phyloP scores from a whole-genome alignment of 176 grass and related monocot genomes.

The Saccharum officinarum region DNA sequence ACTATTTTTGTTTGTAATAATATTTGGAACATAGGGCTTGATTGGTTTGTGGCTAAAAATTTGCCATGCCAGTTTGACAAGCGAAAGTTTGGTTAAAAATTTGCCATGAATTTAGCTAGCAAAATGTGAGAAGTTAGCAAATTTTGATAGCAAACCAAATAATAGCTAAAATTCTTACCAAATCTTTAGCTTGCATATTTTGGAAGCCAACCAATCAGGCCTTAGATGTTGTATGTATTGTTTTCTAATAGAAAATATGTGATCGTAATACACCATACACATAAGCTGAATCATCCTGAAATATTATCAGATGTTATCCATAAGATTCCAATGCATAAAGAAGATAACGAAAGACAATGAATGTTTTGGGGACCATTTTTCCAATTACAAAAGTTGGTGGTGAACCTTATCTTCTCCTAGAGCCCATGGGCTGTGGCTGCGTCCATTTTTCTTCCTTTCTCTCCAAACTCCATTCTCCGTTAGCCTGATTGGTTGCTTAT shows the following conservation, averaged over 20 bases:
- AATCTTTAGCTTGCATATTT: too few relatives aligned
- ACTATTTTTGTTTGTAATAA: background rate
- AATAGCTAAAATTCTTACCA: too few relatives aligned
- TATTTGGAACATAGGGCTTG: background rate
- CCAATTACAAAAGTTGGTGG: background rate
- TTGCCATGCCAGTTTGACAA: too few relatives aligned
- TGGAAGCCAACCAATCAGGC: too few relatives aligned
- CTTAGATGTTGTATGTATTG: background rate
- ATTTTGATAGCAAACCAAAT: too few relatives aligned
- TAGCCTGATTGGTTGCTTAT: background rate
- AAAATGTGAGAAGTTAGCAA: too few relatives aligned
- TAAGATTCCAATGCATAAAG: background rate
- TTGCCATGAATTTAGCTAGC: too few relatives aligned
- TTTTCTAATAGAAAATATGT: background rate
- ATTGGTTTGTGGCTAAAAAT: too few relatives aligned
- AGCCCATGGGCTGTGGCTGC: background rate
- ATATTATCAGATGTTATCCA: background rate
- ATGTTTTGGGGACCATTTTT: background rate
- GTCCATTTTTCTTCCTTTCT: background rate
- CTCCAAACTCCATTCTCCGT: background rate
- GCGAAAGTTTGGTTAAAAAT: too few relatives aligned
- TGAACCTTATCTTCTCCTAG: background rate
- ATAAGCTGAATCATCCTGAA: background rate
- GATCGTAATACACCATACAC: background rate
- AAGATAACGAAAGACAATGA: background rate